Percentiles rank a stretch among this genome's conserved stretches.
These are phyloP conservation scores for Candida succiphila DNA, from an alignment of 805 yeast species.

Conservation along the genomic window DNA sequence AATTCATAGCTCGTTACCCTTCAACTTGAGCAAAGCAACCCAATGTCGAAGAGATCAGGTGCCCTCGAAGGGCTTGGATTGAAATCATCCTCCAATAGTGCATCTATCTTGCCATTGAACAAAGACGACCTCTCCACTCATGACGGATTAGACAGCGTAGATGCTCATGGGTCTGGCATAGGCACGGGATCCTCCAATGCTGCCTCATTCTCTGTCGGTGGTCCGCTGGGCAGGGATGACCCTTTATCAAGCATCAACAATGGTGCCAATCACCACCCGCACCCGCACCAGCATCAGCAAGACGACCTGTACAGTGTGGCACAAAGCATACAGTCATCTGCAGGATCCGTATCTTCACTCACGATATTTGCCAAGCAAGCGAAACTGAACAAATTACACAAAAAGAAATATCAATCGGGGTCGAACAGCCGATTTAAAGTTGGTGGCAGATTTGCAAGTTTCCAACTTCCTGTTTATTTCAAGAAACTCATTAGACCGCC, in stretches of 20 bases:
- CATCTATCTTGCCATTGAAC: not conserved
- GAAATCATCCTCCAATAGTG: not conserved
- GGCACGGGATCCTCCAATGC: not conserved
- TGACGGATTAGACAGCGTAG: not conserved
- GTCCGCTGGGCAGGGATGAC: no score
- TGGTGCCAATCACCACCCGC: no score
- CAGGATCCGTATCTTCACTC: constrained; percentile 11
- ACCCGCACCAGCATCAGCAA: no score
- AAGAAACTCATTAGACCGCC: constrained; percentile 57
- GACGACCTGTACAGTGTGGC: constrained; percentile 17
- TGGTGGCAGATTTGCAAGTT: constrained; percentile 1
- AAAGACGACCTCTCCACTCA: not conserved
- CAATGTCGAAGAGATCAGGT: constrained; percentile 1
- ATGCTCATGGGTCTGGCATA: not conserved
- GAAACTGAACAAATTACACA: constrained; percentile 1
- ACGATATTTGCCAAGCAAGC: constrained; percentile 13
- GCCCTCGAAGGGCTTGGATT: constrained; percentile 2
- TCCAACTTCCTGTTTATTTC: constrained; percentile 20
- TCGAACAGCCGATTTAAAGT: not conserved
- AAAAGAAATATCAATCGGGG: not conserved
- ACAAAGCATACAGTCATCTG: constrained; percentile 12
- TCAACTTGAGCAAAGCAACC: no score
- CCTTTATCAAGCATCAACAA: no score
- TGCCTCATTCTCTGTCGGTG: no score
- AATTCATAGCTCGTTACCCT: no score